phyloP scores from a whole-genome alignment of 495 filamentous ascomycete genomes.

The Penicillium riverlandense region DNA sequence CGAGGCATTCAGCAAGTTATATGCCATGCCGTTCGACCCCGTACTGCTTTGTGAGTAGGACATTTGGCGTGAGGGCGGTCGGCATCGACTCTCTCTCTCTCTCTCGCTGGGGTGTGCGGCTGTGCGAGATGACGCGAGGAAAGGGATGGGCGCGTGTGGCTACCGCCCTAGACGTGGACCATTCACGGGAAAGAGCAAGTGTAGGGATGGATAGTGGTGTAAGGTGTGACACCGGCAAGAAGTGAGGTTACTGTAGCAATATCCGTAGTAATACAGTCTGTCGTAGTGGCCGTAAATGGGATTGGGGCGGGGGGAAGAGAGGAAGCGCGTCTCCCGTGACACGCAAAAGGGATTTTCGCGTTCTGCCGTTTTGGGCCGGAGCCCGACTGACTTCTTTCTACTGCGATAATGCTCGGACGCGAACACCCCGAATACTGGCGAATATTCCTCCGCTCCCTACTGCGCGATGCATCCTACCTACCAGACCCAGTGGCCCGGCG shows the following conservation, averaged over 20 bases:
- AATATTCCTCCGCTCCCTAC: conserved; percentile 66
- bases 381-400: conserved; percentile 16
- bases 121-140: conserved; percentile 14
- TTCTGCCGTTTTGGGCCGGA: conserved; percentile 14
- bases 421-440: conserved; percentile 32
- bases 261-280: conserved; percentile 9
- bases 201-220: too few relatives aligned
- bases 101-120: conserved; percentile 8
- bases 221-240: too few relatives aligned
- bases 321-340: conserved; percentile 30
- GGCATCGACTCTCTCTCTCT: conserved; percentile 5
- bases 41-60: conserved; percentile 40
- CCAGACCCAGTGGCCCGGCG: conserved; percentile 61
- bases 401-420: conserved; percentile 4
- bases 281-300: neutral
- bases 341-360: conserved; percentile 21
- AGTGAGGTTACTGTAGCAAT: neutral
- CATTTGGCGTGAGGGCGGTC: conserved; percentile 14
- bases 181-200: too few relatives aligned
- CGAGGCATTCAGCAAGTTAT: conserved; percentile 42
- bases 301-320: conserved; percentile 9
- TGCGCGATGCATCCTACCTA: conserved; percentile 81
- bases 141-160: too few relatives aligned
- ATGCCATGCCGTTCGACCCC: conserved; percentile 34
- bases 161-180: too few relatives aligned